Percentiles rank a stretch among this genome's conserved stretches.
Evolutionary conservation across 1,284 basidiomycete species (phyloP).

Genomic region (Apiotrichum laibachii): DNA sequence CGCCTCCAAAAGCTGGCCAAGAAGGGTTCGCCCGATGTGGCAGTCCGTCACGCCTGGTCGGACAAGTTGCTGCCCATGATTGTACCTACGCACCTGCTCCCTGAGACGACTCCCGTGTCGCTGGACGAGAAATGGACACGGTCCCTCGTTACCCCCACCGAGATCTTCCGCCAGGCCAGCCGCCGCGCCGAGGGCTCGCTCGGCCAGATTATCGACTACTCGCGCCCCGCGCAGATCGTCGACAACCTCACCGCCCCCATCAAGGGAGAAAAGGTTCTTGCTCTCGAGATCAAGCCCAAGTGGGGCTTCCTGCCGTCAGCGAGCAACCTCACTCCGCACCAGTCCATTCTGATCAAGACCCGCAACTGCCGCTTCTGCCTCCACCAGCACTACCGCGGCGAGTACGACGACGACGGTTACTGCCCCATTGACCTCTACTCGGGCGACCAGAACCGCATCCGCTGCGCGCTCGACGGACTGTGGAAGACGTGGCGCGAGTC

Average conservation of each 20-base stretch:
- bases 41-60: slow-evolving; percentile 27
- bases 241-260: slow-evolving; percentile 61
- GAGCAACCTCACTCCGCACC: slow-evolving; percentile 59
- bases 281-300: slow-evolving; percentile 93
- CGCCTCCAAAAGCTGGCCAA: slow-evolving; percentile 46
- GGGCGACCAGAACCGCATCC: slow-evolving; percentile 59
- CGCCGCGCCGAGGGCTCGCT: slow-evolving; percentile 57
- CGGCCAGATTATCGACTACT: slow-evolving; percentile 54
- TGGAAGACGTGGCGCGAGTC: slow-evolving; percentile 68
- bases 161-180: slow-evolving; percentile 58
- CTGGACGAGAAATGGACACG: slow-evolving; percentile 65
- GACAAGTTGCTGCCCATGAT: slow-evolving; percentile 49
- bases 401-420: slow-evolving; percentile 52
- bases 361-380: slow-evolving; percentile 81
- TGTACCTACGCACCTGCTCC: slow-evolving; percentile 61
- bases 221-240: slow-evolving; percentile 61
- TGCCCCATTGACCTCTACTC: slow-evolving; percentile 88
- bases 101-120: slow-evolving; percentile 57
- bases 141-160: slow-evolving; percentile 55
- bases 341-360: slow-evolving; percentile 62
- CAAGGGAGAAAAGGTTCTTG: slow-evolving; percentile 49
- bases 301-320: slow-evolving; percentile 80
- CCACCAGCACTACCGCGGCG: slow-evolving; percentile 63
- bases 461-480: slow-evolving; percentile 65
- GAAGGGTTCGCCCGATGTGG: slow-evolving; percentile 4